Evolutionary conservation across 768 basidiomycete species (phyloP).

Genomic region (Austroboletus eburneus): DNA sequence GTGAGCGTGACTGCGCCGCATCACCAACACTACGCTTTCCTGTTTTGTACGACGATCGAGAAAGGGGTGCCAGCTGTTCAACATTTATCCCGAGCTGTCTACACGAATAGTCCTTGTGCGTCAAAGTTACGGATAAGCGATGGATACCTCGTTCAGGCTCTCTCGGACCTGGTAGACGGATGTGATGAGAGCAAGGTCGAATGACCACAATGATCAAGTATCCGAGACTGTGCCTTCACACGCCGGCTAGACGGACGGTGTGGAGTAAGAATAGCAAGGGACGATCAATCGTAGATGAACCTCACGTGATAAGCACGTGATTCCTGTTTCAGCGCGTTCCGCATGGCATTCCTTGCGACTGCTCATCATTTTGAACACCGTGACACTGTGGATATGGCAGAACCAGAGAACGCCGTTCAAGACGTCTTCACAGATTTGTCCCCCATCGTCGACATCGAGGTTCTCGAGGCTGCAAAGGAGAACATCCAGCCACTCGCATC

Average conservation of each 20-base stretch:
- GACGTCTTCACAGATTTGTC: slow-evolving; percentile 41
- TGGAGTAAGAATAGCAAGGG: not conserved
- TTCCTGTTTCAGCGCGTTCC: slow-evolving; percentile 12
- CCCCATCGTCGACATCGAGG: slow-evolving; percentile 70
- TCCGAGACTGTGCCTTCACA: too few relatives aligned
- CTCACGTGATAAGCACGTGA: slow-evolving; percentile 22
- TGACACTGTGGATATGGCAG: slow-evolving; percentile 19
- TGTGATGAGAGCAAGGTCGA: too few relatives aligned
- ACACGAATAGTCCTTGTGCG: too few relatives aligned
- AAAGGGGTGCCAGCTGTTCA: too few relatives aligned
- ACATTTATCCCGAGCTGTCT: not conserved
- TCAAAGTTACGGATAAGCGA: too few relatives aligned
- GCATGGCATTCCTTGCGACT: not conserved
- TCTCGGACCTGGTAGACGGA: too few relatives aligned
- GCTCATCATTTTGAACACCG: not conserved
- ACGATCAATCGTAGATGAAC: not conserved
- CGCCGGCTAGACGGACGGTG: too few relatives aligned
- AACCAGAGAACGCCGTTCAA: slow-evolving; percentile 29
- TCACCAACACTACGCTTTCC: slow-evolving; percentile 9
- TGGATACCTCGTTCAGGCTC: too few relatives aligned
- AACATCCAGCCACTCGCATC: slow-evolving; percentile 80
- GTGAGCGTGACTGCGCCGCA: too few relatives aligned
- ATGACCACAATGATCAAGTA: too few relatives aligned
- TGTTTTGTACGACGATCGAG: not conserved
- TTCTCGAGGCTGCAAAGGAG: slow-evolving; percentile 81